Percentiles rank a stretch among this genome's conserved stretches.
Evolutionary conservation across 2,329 filamentous ascomycete genomes (phyloP).

Genomic region (Colletotrichum cereale): DNA sequence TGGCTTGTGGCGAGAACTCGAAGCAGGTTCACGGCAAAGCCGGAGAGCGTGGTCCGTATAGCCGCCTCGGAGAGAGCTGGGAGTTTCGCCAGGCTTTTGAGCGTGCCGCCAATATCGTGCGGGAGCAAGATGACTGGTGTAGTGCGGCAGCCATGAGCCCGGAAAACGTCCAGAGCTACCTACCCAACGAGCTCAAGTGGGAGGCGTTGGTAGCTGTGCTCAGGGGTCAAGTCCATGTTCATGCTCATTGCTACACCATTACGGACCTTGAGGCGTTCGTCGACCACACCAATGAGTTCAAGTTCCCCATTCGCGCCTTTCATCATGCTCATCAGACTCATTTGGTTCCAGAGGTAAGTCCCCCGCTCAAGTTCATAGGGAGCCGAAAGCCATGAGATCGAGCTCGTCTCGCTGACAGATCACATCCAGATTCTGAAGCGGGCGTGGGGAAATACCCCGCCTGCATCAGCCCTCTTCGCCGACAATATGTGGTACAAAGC

Average conservation of each 20-base stretch:
- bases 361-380: not conserved
- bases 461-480: constrained; percentile 73
- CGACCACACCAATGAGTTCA: constrained; percentile 78
- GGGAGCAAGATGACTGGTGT: constrained; percentile 78
- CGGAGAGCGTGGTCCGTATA: constrained; percentile 68
- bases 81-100: constrained; percentile 77
- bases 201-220: constrained; percentile 73
- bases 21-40: constrained; percentile 70
- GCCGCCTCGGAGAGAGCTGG: constrained; percentile 76
- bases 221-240: constrained; percentile 75
- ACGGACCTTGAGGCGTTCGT: constrained; percentile 78
- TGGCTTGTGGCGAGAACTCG: constrained; percentile 80
- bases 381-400: not conserved
- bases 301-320: constrained; percentile 74
- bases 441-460: constrained; percentile 65
- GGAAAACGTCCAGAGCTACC: constrained; percentile 65
- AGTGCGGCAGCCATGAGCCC: constrained; percentile 64
- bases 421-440: constrained; percentile 63
- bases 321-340: constrained; percentile 78
- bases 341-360: constrained; percentile 70
- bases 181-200: constrained; percentile 73
- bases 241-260: constrained; percentile 79
- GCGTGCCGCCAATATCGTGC: constrained; percentile 67
- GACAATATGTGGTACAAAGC: constrained; percentile 81
- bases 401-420: not conserved